Percentiles rank a stretch among this genome's conserved stretches.
Evolutionary conservation across 2,329 filamentous ascomycete species (phyloP).

Genomic region (Neospermospora avenae): DNA sequence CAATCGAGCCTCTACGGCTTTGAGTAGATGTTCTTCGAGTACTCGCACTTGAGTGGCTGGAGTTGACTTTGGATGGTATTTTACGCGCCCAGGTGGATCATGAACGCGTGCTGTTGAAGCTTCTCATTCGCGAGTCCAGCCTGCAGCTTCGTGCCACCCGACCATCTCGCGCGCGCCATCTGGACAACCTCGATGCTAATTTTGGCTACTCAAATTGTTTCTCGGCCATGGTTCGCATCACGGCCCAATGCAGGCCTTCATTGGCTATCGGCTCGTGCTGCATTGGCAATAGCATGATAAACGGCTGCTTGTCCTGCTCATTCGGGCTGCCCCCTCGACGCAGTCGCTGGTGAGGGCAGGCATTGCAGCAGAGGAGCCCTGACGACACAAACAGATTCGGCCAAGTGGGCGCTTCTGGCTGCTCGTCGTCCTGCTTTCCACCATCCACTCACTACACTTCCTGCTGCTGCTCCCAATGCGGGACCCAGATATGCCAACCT

Average conservation of each 20-base stretch:
- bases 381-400: neutral
- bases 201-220: slow-evolving; percentile 23
- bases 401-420: slow-evolving; percentile 18
- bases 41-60: neutral
- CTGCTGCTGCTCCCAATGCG: slow-evolving; percentile 15
- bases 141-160: slow-evolving; percentile 16
- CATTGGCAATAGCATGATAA: slow-evolving; percentile 23
- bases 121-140: slow-evolving; percentile 14
- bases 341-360: neutral
- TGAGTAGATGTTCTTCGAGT: neutral
- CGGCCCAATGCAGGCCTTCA: slow-evolving; percentile 1
- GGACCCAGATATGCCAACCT: slow-evolving; percentile 9
- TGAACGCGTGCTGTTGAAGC: neutral
- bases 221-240: slow-evolving; percentile 17
- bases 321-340: slow-evolving; percentile 9
- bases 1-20: neutral
- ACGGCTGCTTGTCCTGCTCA: slow-evolving; percentile 13
- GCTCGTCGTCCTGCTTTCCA: slow-evolving; percentile 7
- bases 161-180: slow-evolving; percentile 25
- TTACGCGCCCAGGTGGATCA: slow-evolving; percentile 9
- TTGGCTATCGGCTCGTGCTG: slow-evolving; percentile 14
- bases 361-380: neutral
- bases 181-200: slow-evolving; percentile 21
- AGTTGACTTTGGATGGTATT: neutral
- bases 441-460: neutral